phyloP scores from a whole-genome alignment of 202 grass and related monocot species.

The Digitaria exilis region DNA sequence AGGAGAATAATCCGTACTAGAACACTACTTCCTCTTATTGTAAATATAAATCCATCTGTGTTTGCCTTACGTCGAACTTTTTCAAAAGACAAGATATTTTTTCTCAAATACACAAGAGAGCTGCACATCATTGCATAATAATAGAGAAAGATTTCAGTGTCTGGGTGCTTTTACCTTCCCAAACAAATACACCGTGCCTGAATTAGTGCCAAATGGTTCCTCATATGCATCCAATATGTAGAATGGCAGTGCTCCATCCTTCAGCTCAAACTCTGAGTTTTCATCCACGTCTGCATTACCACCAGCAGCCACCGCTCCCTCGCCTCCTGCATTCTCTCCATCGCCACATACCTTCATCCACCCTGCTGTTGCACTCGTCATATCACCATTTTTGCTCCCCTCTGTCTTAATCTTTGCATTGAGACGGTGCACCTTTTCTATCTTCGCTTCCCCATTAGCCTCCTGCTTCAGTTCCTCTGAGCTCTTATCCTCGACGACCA shows the following conservation, averaged over 20 bases:
- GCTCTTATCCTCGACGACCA: constrained; percentile 27
- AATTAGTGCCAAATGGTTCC: constrained; percentile 81
- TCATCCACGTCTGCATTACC: constrained; percentile 51
- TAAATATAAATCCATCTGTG: not conserved
- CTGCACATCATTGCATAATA: no score
- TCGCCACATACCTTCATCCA: constrained; percentile 70
- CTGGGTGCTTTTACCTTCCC: constrained; percentile 74
- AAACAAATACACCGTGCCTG: constrained; percentile 88
- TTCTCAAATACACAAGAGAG: no score
- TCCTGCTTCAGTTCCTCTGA: constrained; percentile 44
- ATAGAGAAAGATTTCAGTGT: no score
- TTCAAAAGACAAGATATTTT: no score
- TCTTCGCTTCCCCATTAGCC: constrained; percentile 50
- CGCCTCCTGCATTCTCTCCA: constrained; percentile 41
- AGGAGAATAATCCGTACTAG: not conserved
- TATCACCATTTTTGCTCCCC: constrained; percentile 37
- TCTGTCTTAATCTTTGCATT: constrained; percentile 70
- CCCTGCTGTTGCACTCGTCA: constrained; percentile 61
- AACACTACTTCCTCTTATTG: not conserved
- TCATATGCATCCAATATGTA: constrained; percentile 97
- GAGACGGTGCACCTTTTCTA: constrained; percentile 51
- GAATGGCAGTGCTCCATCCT: constrained; percentile 81
- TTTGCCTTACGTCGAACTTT: no score
- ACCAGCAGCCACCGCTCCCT: constrained; percentile 46
- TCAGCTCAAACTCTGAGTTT: constrained; percentile 72